Conservation (phyloP, 1,139 yeast genomes). For the Geotrichum klebahnii region DNA sequence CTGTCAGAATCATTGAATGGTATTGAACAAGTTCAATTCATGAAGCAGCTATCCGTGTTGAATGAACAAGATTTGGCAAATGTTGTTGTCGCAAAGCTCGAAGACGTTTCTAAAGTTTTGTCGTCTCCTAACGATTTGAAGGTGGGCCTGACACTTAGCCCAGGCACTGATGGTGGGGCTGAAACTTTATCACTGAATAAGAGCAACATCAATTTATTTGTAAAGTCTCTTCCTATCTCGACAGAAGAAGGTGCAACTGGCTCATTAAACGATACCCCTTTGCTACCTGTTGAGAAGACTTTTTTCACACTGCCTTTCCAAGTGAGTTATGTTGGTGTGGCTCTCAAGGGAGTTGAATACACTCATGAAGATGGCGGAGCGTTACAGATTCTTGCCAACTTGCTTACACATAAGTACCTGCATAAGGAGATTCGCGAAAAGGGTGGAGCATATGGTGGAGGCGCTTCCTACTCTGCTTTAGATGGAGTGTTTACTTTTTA, state of each 20-base stretch:
- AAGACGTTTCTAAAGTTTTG: constrained; percentile 47
- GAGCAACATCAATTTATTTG: constrained; percentile 24
- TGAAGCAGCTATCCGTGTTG: constrained; percentile 55
- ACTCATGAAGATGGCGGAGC: constrained; percentile 74
- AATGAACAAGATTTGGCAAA: constrained; percentile 56
- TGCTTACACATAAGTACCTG: constrained; percentile 74
- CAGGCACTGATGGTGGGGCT: constrained; percentile 24
- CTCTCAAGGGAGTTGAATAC: constrained; percentile 65
- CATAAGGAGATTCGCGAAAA: constrained; percentile 90
- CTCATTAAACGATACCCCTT: constrained; percentile 12
- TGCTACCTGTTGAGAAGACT: constrained; percentile 37
- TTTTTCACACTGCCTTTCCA: constrained; percentile 79
- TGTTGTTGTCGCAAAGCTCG: constrained; percentile 58
- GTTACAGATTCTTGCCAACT: constrained; percentile 73
- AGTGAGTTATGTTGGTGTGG: constrained; percentile 76
- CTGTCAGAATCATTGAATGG: constrained; percentile 67
- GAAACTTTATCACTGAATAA: constrained; percentile 13
- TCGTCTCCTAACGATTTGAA: constrained; percentile 26
- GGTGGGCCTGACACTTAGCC: constrained; percentile 31
- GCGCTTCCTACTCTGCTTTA: constrained; percentile 74
- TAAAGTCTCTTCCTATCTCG: constrained; percentile 3
- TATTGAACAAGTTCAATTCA: constrained; percentile 66
- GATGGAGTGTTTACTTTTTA: constrained; percentile 79
- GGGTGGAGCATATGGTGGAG: constrained; percentile 98
- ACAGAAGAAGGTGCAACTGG: constrained; percentile 19